Conservation (phyloP, 345 rosid genomes). For the Lagerstroemia speciosa region DNA sequence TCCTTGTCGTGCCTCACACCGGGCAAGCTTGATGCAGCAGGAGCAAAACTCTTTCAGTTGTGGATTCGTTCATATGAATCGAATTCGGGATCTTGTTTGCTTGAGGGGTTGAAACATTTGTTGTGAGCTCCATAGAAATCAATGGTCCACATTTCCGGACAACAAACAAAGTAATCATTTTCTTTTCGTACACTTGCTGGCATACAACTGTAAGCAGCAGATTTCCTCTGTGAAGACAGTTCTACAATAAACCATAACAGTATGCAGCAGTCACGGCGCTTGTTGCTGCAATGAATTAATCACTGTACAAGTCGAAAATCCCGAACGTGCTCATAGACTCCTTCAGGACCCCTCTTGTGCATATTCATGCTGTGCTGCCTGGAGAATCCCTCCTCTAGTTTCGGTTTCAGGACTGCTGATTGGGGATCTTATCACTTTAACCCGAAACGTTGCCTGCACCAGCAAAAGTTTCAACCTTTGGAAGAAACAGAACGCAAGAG, state of each 20-base stretch:
- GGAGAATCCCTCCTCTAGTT: slow-evolving; percentile 37
- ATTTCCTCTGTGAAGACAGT: background rate
- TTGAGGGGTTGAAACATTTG: too few relatives aligned
- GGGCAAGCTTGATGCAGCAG: too few relatives aligned
- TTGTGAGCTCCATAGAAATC: too few relatives aligned
- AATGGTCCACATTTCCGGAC: background rate
- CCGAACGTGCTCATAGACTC: background rate
- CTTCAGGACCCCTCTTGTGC: too few relatives aligned
- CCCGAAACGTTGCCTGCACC: slow-evolving; percentile 56
- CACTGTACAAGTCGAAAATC: background rate
- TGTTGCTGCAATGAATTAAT: slow-evolving; percentile 11
- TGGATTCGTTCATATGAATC: too few relatives aligned
- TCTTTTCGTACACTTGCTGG: background rate
- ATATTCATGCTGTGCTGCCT: slow-evolving; percentile 32
- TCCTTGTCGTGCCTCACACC: too few relatives aligned
- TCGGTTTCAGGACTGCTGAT: slow-evolving; percentile 15
- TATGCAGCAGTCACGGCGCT: slow-evolving; percentile 2
- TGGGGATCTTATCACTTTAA: slow-evolving; percentile 50
- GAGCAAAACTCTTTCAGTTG: too few relatives aligned
- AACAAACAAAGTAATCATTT: background rate
- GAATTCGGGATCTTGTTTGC: too few relatives aligned
- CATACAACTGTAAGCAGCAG: background rate
- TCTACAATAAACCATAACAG: background rate
- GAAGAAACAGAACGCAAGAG: background rate
- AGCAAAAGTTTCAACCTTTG: background rate